Conservation (phyloP, 2,329 filamentous ascomycete genomes). For the Sphaerulina populicola region DNA sequence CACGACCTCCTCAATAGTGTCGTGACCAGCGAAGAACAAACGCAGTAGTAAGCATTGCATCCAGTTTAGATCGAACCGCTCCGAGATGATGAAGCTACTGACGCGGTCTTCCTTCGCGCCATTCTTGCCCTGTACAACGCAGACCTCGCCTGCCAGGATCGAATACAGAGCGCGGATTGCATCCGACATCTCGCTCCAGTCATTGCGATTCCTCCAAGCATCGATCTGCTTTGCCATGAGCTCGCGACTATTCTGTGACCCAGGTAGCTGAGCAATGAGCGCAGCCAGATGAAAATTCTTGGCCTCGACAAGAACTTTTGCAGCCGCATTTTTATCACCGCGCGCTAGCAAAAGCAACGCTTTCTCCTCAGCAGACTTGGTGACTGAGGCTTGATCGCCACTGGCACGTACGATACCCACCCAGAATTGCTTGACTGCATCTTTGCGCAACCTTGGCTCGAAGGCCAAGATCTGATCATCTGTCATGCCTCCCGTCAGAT, state of each 20-base stretch:
- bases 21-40: constrained; percentile 73
- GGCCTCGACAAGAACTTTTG: constrained; percentile 64
- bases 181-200: constrained; percentile 79
- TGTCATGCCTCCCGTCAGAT: constrained; percentile 34
- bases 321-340: constrained; percentile 73
- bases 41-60: constrained; percentile 84
- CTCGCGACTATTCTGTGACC: constrained; percentile 58
- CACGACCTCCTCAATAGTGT: constrained; percentile 63
- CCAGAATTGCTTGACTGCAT: constrained; percentile 62
- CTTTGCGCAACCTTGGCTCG: constrained; percentile 40
- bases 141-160: constrained; percentile 78
- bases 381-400: constrained; percentile 46
- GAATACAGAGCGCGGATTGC: constrained; percentile 82
- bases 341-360: constrained; percentile 72
- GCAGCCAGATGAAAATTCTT: constrained; percentile 78
- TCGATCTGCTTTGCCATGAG: constrained; percentile 74
- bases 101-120: constrained; percentile 71
- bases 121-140: constrained; percentile 69
- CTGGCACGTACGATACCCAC: constrained; percentile 39
- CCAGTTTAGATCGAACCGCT: constrained; percentile 83
- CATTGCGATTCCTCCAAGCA: constrained; percentile 73
- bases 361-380: constrained; percentile 65
- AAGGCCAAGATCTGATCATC: constrained; percentile 37
- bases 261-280: constrained; percentile 72
- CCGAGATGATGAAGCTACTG: constrained; percentile 70